Percentiles rank a stretch among this genome's conserved stretches.
These are phyloP conservation scores for Zygnema cylindricum DNA, from an alignment of 139 green algal genomes.

Conservation along the genomic window DNA sequence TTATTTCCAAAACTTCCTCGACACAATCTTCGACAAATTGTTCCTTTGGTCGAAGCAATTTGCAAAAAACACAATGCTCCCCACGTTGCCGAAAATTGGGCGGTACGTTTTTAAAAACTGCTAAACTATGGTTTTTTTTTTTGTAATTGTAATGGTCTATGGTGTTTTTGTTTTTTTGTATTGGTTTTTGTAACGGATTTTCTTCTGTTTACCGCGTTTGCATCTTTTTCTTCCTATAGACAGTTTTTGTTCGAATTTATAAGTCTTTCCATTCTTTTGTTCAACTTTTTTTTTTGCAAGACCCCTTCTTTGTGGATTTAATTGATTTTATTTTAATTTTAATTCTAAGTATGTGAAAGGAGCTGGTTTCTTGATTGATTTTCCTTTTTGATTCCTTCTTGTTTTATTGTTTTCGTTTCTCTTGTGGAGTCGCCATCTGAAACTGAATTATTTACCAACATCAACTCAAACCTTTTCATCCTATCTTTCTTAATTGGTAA, in stretches of 20 bases:
- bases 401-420: not conserved
- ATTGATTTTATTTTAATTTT: too few species aligned
- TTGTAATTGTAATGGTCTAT: conserved; percentile 10
- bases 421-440: not conserved
- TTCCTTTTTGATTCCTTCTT: too few species aligned
- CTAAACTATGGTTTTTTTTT: conserved; percentile 11
- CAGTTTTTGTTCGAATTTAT: not conserved
- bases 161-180: too few species aligned
- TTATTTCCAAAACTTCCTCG: conserved; percentile 70
- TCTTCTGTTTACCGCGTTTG: too few species aligned
- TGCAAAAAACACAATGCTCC: conserved; percentile 61
- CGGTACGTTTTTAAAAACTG: conserved; percentile 12
- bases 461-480: too few species aligned
- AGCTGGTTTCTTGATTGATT: too few species aligned
- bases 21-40: conserved; percentile 68
- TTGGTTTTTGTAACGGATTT: too few species aligned
- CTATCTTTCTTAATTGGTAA: not conserved
- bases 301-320: too few species aligned
- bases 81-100: conserved; percentile 64
- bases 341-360: too few species aligned
- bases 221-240: not conserved
- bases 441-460: too few species aligned
- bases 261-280: not conserved
- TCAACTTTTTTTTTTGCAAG: too few species aligned
- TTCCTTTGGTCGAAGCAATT: conserved; percentile 53